Evolutionary conservation across 768 basidiomycete genomes (phyloP).

Genomic region (Russula compacta): DNA sequence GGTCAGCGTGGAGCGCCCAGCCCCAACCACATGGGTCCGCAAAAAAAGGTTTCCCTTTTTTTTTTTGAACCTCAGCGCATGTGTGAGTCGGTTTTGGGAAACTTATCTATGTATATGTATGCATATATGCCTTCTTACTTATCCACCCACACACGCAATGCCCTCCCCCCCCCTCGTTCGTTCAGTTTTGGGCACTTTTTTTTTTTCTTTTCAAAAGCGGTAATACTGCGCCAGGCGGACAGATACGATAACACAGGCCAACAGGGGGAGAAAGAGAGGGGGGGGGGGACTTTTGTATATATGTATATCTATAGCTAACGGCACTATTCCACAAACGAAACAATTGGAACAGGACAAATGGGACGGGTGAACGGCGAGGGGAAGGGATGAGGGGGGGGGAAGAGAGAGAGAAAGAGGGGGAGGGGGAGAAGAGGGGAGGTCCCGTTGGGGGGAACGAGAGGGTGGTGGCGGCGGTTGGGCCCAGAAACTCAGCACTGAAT

Average conservation of each 20-base stretch:
- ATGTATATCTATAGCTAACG: too few relatives aligned
- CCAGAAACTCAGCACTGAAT: not conserved
- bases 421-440: too few relatives aligned
- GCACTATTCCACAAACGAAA: too few relatives aligned
- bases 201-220: not conserved
- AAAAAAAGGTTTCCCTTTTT: too few relatives aligned
- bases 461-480: too few relatives aligned
- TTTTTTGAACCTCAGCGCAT: too few relatives aligned
- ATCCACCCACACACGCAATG: too few relatives aligned
- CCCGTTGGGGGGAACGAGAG: too few relatives aligned
- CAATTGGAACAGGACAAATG: too few relatives aligned
- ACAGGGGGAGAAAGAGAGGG: not conserved
- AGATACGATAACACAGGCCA: not conserved
- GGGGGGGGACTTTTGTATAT: too few relatives aligned
- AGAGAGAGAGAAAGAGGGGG: not conserved
- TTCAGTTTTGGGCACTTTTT: not conserved
- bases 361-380: not conserved
- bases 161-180: not conserved
- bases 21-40: too few relatives aligned
- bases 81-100: too few relatives aligned
- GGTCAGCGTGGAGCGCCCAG: not conserved
- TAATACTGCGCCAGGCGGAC: not conserved
- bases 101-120: not conserved
- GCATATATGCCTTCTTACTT: not conserved
- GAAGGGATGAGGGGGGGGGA: not conserved